Conservation (phyloP, 2,329 filamentous ascomycete genomes). For the Rhinocladiella mackenziei region DNA sequence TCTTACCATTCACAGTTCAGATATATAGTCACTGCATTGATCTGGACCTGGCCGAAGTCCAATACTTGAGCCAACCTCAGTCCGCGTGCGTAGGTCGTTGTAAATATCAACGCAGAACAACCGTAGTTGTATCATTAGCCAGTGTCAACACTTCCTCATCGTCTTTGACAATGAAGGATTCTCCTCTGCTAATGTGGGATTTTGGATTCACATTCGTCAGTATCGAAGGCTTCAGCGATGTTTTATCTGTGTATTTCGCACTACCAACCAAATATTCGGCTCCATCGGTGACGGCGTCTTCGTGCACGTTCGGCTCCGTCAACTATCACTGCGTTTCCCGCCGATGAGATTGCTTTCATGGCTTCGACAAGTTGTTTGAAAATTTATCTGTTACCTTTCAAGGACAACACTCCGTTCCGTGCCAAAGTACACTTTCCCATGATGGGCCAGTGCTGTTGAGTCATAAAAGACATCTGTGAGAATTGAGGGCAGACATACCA, state of each 20-base stretch:
- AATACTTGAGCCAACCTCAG: conserved; percentile 7
- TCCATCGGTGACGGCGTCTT: conserved; percentile 77
- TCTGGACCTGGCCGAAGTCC: conserved; percentile 14
- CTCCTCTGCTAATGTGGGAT: conserved; percentile 84
- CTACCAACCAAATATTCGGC: conserved; percentile 70
- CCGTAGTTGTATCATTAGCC: conserved; percentile 90
- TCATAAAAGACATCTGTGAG: conserved; percentile 57
- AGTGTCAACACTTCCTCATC: conserved; percentile 74
- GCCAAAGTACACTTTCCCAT: conserved; percentile 89
- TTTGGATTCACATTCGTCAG: conserved; percentile 69
- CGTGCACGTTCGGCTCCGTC: conserved; percentile 70
- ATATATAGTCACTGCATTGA: conserved; percentile 13
- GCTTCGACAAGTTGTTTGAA: conserved; percentile 74
- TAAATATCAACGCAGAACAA: conserved; percentile 13
- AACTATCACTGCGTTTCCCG: conserved; percentile 74
- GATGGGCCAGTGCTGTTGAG: conserved; percentile 90
- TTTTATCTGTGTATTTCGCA: conserved; percentile 66
- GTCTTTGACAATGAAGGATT: conserved; percentile 78
- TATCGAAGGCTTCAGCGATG: conserved; percentile 79
- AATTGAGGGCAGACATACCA: no score
- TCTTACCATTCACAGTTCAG: no score
- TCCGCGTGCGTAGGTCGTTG: conserved; percentile 4
- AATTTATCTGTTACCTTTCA: conserved; percentile 80
- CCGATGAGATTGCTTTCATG: conserved; percentile 72
- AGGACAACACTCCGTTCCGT: conserved; percentile 86